These are phyloP conservation scores for Filosporella fistucella DNA, from an alignment of 495 filamentous ascomycete genomes.

Conservation along the genomic window DNA sequence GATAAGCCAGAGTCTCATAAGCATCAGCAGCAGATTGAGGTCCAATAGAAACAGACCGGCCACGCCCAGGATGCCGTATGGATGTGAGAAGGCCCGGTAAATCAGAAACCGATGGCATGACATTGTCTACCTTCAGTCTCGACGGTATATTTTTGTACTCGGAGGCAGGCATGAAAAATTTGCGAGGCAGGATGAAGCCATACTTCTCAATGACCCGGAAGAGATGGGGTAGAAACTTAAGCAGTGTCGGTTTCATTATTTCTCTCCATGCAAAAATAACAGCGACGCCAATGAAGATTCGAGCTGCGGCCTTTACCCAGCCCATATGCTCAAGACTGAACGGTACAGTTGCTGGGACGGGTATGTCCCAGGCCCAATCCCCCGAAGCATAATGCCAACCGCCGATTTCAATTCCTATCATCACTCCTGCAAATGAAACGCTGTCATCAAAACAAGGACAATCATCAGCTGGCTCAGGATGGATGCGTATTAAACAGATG, in stretches of 20 bases:
- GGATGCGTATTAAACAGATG: conserved; percentile 73
- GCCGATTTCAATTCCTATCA: conserved; percentile 74
- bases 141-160: conserved; percentile 84
- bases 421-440: conserved; percentile 85
- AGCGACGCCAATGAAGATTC: conserved; percentile 74
- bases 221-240: conserved; percentile 73
- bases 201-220: conserved; percentile 80
- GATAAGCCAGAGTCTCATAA: conserved; percentile 92
- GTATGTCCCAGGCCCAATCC: conserved; percentile 47
- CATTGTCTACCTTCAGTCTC: conserved; percentile 74
- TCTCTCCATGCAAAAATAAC: conserved; percentile 88
- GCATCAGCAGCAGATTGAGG: conserved; percentile 95
- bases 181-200: conserved; percentile 73
- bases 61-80: conserved; percentile 71
- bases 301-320: conserved; percentile 50
- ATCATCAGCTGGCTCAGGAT: conserved; percentile 94
- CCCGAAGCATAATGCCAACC: conserved; percentile 72
- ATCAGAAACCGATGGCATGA: conserved; percentile 80
- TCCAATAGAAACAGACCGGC: conserved; percentile 82
- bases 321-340: conserved; percentile 62
- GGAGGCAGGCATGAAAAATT: conserved; percentile 86
- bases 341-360: conserved; percentile 57
- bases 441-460: conserved; percentile 98
- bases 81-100: conserved; percentile 72
- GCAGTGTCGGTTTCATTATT: conserved; percentile 74